Evolutionary conservation across 306 rosid species (phyloP), one percentile per base, ranked within the genome.

Genomic region (Begonia masoniana): DNA sequence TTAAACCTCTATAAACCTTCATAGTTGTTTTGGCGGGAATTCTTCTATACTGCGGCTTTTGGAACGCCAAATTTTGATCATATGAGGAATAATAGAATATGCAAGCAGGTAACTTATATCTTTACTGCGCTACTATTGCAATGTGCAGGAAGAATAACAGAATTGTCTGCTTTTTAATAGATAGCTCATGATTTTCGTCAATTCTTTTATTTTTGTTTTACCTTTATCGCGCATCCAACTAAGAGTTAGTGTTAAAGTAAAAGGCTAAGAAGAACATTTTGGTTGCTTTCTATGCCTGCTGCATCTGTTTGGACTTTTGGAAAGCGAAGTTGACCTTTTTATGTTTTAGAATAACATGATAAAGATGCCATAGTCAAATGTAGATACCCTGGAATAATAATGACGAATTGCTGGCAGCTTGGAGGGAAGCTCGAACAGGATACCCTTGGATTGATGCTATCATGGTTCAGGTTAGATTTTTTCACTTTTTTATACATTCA

Each of bases 391-490:
- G 97, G 97, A 81, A 80, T 55, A 85, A 77, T 41, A 72, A 81
- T 64, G 71, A 74, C 49, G 81, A 80, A 58, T 75, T 89, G 69
- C 66, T 85, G 61, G 80, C 70, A 60, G 85, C 94, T 54, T 85
- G 95, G 95, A 85, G 94, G 74, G 95, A 85, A 13, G 82, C 71
- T 59, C 76, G 81, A 73, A 89, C 97, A 11, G 97, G 95, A 41
- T 89, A 74, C 77, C 97, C 97, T 48, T 89, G 97, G 97, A 89
- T 89, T 47, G 97, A 89, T 71, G 94, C 97, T 57, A 80, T 80
- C 62, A 82, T 89, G 97, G 70, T 71, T 35, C 95, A 89, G 97
- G 97, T 89, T 56, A 57, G 56, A 39, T 59, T 65, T 47, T 60
- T 55, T 60, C 54, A 61, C 58, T 51, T 50, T 50, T 15, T 14